Base-by-base conservation (phyloP, 352 stramenopile genomes). In the Plasmopara halstedii region DNA sequence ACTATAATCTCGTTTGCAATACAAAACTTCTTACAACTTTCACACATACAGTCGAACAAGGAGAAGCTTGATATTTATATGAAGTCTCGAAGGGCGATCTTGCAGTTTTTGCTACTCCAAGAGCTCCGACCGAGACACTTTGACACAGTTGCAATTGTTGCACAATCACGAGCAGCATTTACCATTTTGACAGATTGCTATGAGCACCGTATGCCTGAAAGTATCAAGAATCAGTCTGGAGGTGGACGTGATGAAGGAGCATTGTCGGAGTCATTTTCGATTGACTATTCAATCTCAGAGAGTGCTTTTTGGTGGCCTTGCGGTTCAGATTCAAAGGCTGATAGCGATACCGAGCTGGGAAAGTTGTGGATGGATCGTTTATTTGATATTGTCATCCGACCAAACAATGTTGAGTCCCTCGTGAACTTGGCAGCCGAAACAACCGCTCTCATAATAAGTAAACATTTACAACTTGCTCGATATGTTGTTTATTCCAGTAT, bases 281-380 rank as follows among this genome's bases (percentile, higher is more conserved):
- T 91, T 17, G 79, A 91, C 52, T 81, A 80, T 35, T 84, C 74
- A 0, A 69, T 91, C 15, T 70, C 75, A 10, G 71, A 88, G 21
- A 88, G 73, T 38, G 76, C 80, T 1, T 85, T 84, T 23, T 89
- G 77, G 81, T 92, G 81, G 81, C 81, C 81, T 2, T 89, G 73
- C 34, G 73, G 74, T 1, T 43, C 35, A 4, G 53, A 41, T 31
- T 17, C 49, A 15, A 38, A 36, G 3, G 51, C 25, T 33, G 55
- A 44, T 3, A 32, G 17, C 19, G 47, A 56, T 18, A 42, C 39
- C 25, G 53, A 47, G 18, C 18, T 88, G 20, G 73, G 69, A 25
- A 46, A 62, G 15, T 21, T 83, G 11, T 94, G 83, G 83, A 85
- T 85, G 52, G 61, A 73, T 31, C 64, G 88, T 31, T 62, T 94